A percentile compares a stretch with the other conserved stretches of the same genome.
phyloP scores from a whole-genome alignment of 257 asterid genomes.

The Ligustrum vulgare region DNA sequence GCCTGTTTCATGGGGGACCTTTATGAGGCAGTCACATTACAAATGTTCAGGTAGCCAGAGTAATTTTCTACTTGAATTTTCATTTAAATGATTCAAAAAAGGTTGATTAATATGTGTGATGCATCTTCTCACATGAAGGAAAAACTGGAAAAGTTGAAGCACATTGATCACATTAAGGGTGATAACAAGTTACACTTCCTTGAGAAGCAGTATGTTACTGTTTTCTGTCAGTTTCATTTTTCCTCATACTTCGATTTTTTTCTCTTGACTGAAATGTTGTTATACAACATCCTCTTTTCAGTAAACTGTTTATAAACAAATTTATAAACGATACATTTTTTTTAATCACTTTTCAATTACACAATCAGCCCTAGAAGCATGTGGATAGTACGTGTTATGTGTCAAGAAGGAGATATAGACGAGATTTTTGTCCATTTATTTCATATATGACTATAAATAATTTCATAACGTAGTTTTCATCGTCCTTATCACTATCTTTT shows the following conservation, averaged over 20 bases:
- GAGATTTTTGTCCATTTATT: not conserved
- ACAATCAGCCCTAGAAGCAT: not conserved
- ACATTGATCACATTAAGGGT: slow-evolving; percentile 40
- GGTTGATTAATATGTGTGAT: not conserved
- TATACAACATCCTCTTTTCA: too few species aligned
- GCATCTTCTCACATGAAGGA: slow-evolving; percentile 33
- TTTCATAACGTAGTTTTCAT: too few species aligned
- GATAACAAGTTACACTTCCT: slow-evolving; percentile 46
- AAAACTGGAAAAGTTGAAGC: slow-evolving; percentile 46
- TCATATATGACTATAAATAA: too few species aligned
- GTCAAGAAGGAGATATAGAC: not conserved
- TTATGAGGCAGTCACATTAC: slow-evolving; percentile 35
- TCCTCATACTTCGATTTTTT: too few species aligned
- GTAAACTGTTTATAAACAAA: too few species aligned
- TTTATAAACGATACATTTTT: too few species aligned
- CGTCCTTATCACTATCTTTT: not conserved
- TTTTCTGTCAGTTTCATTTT: not conserved
- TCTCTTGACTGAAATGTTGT: not conserved
- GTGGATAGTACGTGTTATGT: not conserved
- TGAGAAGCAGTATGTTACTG: slow-evolving; percentile 46
- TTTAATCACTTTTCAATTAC: too few species aligned
- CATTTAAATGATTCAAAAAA: not conserved
- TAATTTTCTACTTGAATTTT: not conserved
- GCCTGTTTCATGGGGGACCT: not conserved
- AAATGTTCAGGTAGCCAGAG: slow-evolving; percentile 44